A percentile compares a stretch with the other conserved stretches of the same genome.
These are phyloP conservation scores for Boletus sp. DNA, from an alignment of 1,284 basidiomycete species.

Conservation along the genomic window DNA sequence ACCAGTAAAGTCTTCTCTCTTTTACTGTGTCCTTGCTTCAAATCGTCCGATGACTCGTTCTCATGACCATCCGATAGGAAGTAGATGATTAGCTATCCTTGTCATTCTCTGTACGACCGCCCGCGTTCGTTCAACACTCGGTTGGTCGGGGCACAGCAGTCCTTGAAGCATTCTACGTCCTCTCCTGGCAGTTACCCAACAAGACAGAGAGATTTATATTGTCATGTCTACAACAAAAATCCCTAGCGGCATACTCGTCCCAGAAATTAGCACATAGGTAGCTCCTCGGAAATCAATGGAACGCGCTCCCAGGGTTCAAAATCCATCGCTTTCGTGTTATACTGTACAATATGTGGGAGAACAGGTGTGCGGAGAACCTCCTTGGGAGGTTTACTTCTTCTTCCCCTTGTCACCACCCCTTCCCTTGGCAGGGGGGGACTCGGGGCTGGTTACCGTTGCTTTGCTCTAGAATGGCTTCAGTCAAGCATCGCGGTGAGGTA, in stretches of 20 bases:
- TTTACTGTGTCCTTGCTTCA: too few relatives aligned
- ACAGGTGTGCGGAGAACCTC: neutral
- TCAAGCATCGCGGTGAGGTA: neutral
- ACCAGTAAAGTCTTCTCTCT: too few relatives aligned
- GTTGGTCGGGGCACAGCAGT: too few relatives aligned
- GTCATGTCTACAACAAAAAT: slow-evolving; percentile 12
- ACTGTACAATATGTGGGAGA: neutral
- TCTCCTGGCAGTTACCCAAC: too few relatives aligned
- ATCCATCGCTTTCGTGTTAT: neutral
- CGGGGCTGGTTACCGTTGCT: slow-evolving; percentile 14
- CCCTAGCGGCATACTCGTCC: neutral
- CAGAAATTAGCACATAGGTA: slow-evolving; percentile 5
- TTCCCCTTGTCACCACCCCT: slow-evolving; percentile 28
- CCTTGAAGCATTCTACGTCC: too few relatives aligned
- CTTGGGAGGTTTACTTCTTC: slow-evolving; percentile 28
- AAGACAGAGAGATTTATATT: neutral
- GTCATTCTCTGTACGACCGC: too few relatives aligned
- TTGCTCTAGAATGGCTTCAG: slow-evolving; percentile 22
- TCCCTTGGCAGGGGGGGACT: slow-evolving; percentile 28
- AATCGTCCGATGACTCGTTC: too few relatives aligned
- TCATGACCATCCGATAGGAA: too few relatives aligned
- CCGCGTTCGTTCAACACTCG: too few relatives aligned
- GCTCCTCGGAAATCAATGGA: neutral
- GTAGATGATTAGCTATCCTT: too few relatives aligned
- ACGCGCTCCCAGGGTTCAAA: neutral